phyloP scores from a whole-genome alignment of 75 land plant species.

The Larix kaempferi region DNA sequence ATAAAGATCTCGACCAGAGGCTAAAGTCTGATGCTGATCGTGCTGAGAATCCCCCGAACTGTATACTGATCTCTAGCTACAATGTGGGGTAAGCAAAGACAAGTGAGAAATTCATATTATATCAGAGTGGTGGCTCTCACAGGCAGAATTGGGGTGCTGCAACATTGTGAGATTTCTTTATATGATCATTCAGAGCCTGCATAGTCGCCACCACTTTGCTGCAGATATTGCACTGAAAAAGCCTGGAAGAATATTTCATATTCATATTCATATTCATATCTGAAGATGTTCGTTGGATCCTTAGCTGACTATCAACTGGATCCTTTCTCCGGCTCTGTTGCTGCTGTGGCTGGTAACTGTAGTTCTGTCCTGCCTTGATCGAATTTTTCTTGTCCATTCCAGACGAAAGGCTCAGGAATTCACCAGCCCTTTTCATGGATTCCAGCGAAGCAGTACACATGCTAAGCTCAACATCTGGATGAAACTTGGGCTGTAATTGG shows the following conservation, averaged over 20 bases:
- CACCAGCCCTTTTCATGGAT: not conserved
- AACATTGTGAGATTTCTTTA: not conserved
- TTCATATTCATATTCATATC: not conserved
- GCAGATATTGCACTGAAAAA: not conserved
- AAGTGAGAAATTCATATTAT: not conserved
- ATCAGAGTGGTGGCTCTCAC: not conserved
- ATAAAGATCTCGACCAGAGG: too few relatives aligned
- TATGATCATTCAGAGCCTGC: slow-evolving; percentile 1
- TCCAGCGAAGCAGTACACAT: not conserved
- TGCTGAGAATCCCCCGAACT: too few relatives aligned
- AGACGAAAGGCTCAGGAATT: not conserved
- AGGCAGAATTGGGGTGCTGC: not conserved
- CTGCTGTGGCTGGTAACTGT: not conserved
- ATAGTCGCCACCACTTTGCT: not conserved
- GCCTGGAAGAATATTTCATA: not conserved
- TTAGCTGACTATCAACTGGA: too few relatives aligned
- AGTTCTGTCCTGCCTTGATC: not conserved
- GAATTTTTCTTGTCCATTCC: not conserved
- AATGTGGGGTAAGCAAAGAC: not conserved
- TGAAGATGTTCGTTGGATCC: too few relatives aligned
- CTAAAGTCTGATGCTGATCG: too few relatives aligned
- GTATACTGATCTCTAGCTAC: too few relatives aligned
- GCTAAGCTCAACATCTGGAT: not conserved
- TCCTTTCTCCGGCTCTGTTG: not conserved
- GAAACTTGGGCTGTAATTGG: not conserved